These are phyloP conservation scores for Zymoseptoria crescenta DNA, from an alignment of 2,329 filamentous ascomycete species.

Conservation along the genomic window DNA sequence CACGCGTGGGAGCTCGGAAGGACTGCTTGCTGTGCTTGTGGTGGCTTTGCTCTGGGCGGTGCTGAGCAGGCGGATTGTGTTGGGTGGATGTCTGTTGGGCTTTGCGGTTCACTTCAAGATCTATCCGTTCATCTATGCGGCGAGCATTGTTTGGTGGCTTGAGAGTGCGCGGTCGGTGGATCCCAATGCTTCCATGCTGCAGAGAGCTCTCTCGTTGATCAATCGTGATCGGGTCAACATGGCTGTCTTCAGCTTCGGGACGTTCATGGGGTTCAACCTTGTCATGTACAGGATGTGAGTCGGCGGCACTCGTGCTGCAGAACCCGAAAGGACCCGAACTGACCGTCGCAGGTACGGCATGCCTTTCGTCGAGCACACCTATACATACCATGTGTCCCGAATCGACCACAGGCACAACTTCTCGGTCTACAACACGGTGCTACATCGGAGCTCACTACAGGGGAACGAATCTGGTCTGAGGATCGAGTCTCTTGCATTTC, in stretches of 20 bases:
- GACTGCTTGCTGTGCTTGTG: conserved; percentile 76
- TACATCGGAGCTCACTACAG: conserved; percentile 74
- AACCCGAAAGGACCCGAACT: conserved; percentile 3
- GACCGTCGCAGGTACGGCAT: conserved; percentile 55
- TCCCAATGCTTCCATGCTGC: conserved; percentile 21
- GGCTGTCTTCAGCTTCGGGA: conserved; percentile 56
- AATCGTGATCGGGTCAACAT: conserved; percentile 46
- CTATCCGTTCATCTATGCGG: conserved; percentile 93
- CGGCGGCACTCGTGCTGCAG: neutral
- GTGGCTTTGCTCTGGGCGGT: conserved; percentile 78
- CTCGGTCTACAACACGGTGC: conserved; percentile 85
- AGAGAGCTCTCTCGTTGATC: conserved; percentile 9
- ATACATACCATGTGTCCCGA: conserved; percentile 82
- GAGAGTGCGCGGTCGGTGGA: conserved; percentile 37
- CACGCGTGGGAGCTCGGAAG: conserved; percentile 89
- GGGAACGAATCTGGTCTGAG: conserved; percentile 37
- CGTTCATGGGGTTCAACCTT: conserved; percentile 66
- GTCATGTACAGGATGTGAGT: conserved; percentile 69
- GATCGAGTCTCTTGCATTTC: conserved; percentile 75
- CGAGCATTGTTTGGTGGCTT: conserved; percentile 73
- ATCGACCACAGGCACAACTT: conserved; percentile 98
- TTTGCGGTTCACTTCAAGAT: conserved; percentile 95
- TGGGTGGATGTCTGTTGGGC: conserved; percentile 71
- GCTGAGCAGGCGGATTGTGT: conserved; percentile 49
- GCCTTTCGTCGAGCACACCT: conserved; percentile 83